Conservation (phyloP, 768 basidiomycete genomes). For the Lepiota subincarnata region DNA sequence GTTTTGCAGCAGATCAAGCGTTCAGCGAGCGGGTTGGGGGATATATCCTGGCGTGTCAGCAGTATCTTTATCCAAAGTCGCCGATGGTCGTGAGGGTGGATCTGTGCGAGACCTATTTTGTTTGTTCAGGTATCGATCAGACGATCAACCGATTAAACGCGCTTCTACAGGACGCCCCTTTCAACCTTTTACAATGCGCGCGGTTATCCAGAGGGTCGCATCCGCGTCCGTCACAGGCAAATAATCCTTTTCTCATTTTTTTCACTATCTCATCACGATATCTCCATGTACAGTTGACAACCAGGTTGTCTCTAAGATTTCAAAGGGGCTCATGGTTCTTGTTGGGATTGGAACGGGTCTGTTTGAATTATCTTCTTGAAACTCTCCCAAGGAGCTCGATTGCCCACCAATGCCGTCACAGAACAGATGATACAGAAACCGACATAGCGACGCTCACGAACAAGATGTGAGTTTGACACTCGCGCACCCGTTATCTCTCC, state of each 20-base stretch:
- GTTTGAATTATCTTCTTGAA: conserved; percentile 14
- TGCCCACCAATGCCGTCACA: conserved; percentile 15
- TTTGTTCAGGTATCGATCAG: no score
- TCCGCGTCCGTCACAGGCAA: conserved; percentile 42
- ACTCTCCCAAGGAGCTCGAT: conserved; percentile 10
- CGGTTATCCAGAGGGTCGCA: conserved; percentile 80
- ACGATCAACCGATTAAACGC: no score
- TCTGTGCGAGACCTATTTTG: no score
- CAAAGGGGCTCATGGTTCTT: conserved; percentile 82
- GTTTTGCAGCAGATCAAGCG: no score
- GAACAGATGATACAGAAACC: conserved; percentile 71
- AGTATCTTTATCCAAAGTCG: no score
- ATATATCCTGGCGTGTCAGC: no score
- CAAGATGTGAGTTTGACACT: conserved; percentile 64
- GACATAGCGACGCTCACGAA: conserved; percentile 73
- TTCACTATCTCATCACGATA: background rate
- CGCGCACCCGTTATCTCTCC: background rate
- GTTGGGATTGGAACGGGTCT: conserved; percentile 84
- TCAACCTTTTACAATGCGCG: conserved; percentile 47
- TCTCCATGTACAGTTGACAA: conserved; percentile 61
- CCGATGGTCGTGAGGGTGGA: no score
- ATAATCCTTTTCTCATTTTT: background rate
- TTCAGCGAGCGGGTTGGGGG: no score
- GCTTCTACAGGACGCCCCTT: background rate
- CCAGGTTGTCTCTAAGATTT: conserved; percentile 76